These are phyloP conservation scores for Xanthoparmelia taractica DNA, from an alignment of 495 filamentous ascomycete genomes.

Conservation along the genomic window DNA sequence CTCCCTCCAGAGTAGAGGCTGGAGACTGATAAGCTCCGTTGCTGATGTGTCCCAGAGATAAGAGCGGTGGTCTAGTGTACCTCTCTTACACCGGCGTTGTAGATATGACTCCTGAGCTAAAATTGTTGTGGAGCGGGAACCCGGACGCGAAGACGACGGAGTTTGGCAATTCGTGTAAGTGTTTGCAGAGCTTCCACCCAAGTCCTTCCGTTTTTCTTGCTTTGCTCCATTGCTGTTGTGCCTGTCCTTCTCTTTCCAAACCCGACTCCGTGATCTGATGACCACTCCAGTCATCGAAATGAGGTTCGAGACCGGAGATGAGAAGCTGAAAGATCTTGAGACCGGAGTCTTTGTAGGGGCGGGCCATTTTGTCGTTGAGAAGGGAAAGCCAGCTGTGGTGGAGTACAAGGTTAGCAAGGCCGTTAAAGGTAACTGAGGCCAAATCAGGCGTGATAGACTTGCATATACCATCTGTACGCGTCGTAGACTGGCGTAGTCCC, in stretches of 20 bases:
- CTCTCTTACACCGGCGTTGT: slow-evolving; percentile 47
- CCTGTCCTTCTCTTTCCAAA: background rate
- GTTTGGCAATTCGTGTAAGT: slow-evolving; percentile 52
- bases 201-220: background rate
- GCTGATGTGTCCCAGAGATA: slow-evolving; percentile 24
- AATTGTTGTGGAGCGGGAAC: slow-evolving; percentile 38
- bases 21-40: background rate
- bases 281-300: slow-evolving; percentile 40
- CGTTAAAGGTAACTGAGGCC: slow-evolving; percentile 1
- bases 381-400: slow-evolving; percentile 45
- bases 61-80: slow-evolving; percentile 35
- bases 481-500: background rate
- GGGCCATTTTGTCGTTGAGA: slow-evolving; percentile 47
- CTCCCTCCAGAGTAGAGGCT: too few species aligned
- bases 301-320: slow-evolving; percentile 47
- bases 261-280: background rate
- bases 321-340: slow-evolving; percentile 45
- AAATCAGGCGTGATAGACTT: background rate
- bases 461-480: background rate
- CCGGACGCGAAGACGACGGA: slow-evolving; percentile 43
- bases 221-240: background rate
- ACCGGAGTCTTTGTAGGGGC: slow-evolving; percentile 47
- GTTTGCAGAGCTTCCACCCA: background rate
- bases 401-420: slow-evolving; percentile 55
- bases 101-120: slow-evolving; percentile 31